Evolutionary conservation across 2,329 filamentous ascomycete species (phyloP), one percentile per base, ranked within the genome.

Genomic region (Albifimbria verrucaria): DNA sequence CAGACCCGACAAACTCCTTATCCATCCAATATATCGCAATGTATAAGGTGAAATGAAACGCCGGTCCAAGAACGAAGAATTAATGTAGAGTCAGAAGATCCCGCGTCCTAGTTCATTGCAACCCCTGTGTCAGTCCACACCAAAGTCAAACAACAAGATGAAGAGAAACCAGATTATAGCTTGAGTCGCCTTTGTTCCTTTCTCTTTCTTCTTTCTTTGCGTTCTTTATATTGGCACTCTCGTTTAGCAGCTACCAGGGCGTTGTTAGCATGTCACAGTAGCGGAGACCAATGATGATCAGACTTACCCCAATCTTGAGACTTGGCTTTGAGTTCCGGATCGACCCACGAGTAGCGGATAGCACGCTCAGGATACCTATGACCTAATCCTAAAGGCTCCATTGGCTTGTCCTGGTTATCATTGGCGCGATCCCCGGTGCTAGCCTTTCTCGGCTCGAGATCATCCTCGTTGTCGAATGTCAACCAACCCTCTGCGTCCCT

Each of bases 341-440:
- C 65, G 15, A 79, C 72, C 77, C 77, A 79, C 4, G 62, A 49
- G 58, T 79, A 79, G 32, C 68, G 63, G 36, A 78, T 65, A 7
- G 76, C 76, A 22, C 74, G 69, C 52, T 79, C 76, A 2, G 77
- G 77, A 52, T 74, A 79, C n/a, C 77, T 67, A 50, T 73, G 71
- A 1, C 67, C 70, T 10, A 73, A 62, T 2, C 71, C 71, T 22
- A 73, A 60, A 1, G 68, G 68, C 52, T 72, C 67, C 60, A 64
- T 64, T 20, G 69, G 68, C 53, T 68, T 69, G 55, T 68, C 68
- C 45, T 69, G 68, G 49, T 59, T 66, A 46, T 73, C 70, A 23
- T 67, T 63, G 52, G 73, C 70, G 2, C 71, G 68, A 50, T 69
- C 72, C 60, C 73, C 73, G 65, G 72, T 70, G 52, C 65, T 66